Percentiles rank a stretch among this genome's conserved stretches.
Evolutionary conservation across 441 rosid genomes (phyloP).

Genomic region (Flueggea neowawraea): DNA sequence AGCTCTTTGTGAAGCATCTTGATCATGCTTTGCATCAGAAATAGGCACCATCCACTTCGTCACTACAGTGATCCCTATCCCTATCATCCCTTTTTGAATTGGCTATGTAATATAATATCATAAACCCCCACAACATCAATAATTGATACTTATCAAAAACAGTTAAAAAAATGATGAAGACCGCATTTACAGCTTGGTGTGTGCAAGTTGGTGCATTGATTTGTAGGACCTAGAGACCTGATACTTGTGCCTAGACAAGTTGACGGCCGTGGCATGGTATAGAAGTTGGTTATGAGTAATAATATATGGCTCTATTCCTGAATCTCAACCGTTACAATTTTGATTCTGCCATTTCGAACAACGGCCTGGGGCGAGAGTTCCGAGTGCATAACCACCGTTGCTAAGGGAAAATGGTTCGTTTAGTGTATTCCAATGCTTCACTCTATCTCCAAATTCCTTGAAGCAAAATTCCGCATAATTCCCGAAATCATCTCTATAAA

Average conservation of each 20-base stretch:
- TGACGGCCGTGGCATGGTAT: constrained; percentile 60
- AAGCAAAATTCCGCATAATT: constrained; percentile 52
- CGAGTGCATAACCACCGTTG: constrained; percentile 30
- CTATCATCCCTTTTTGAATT: constrained; percentile 42
- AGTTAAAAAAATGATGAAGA: too few species aligned
- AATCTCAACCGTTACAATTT: constrained; percentile 49
- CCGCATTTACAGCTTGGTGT: too few species aligned
- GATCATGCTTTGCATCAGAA: constrained; percentile 27
- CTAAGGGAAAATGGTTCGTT: constrained; percentile 49
- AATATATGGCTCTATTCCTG: constrained; percentile 52
- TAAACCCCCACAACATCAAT: neutral
- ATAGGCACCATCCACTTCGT: constrained; percentile 50
- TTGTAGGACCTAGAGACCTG: constrained; percentile 26
- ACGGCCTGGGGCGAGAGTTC: constrained; percentile 36
- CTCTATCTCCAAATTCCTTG: constrained; percentile 55
- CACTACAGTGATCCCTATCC: constrained; percentile 29
- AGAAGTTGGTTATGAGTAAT: constrained; percentile 55
- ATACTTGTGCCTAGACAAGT: constrained; percentile 34
- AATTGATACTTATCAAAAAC: too few species aligned
- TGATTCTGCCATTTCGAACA: constrained; percentile 39
- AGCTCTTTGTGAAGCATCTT: constrained; percentile 41
- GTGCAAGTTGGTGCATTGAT: neutral
- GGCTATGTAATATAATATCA: constrained; percentile 5
- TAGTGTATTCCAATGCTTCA: constrained; percentile 71
- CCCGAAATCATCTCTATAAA: constrained; percentile 37